Conservation (phyloP, 257 asterid species). For the Fraxinus pennsylvanica region DNA sequence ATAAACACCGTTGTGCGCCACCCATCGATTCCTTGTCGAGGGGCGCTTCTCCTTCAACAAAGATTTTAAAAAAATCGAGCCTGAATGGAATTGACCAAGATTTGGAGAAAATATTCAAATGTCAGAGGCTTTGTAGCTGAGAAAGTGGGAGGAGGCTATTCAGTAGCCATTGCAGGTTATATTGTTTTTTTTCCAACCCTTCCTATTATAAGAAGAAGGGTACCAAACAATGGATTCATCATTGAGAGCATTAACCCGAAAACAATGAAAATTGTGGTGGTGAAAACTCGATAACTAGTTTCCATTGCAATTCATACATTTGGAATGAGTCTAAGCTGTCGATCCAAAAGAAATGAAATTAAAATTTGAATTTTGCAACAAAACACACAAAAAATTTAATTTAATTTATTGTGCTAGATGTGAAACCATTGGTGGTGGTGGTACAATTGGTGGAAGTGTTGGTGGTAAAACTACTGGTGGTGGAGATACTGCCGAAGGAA, state of each 20-base stretch:
- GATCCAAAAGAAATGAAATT: too few species aligned
- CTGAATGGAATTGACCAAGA: slow-evolving; percentile 42
- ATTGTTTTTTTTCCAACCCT: slow-evolving; percentile 43
- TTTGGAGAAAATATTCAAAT: slow-evolving; percentile 32
- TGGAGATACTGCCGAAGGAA: too few species aligned
- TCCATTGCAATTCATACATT: neutral
- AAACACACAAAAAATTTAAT: too few species aligned
- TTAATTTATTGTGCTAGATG: too few species aligned
- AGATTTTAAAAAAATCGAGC: slow-evolving; percentile 40
- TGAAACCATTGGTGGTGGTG: too few species aligned
- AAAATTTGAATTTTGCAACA: too few species aligned
- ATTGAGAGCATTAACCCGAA: slow-evolving; percentile 30
- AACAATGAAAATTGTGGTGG: too few species aligned
- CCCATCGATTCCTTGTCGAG: slow-evolving; percentile 37
- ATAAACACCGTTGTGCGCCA: too few species aligned
- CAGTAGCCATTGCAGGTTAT: slow-evolving; percentile 51
- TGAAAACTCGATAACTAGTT: neutral
- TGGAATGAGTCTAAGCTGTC: neutral
- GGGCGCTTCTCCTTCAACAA: slow-evolving; percentile 54
- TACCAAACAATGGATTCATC: slow-evolving; percentile 26
- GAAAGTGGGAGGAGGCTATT: slow-evolving; percentile 50
- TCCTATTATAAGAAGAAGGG: neutral
- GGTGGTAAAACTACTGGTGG: too few species aligned
- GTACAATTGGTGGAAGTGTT: too few species aligned
- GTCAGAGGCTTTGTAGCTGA: slow-evolving; percentile 52